Conservation (phyloP, 179 eudicot species). For the Gypsophila paniculata region DNA sequence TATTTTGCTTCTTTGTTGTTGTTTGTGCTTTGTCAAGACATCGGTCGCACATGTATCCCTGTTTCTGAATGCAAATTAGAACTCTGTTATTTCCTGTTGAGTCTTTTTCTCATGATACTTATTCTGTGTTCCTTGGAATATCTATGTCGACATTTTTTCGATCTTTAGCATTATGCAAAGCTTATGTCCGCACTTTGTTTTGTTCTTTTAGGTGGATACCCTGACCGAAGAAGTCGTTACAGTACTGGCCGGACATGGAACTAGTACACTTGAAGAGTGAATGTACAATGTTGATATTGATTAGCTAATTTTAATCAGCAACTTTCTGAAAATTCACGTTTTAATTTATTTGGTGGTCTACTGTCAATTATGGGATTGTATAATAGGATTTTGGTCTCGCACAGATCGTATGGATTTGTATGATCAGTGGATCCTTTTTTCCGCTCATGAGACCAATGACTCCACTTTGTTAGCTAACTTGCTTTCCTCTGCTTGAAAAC, state of each 20-base stretch:
- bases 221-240: slow-evolving; percentile 48
- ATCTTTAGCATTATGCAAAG: background rate
- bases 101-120: background rate
- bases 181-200: background rate
- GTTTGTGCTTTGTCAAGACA: background rate
- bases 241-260: slow-evolving; percentile 44
- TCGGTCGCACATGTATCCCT: background rate
- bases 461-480: background rate
- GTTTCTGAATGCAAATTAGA: background rate
- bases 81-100: background rate
- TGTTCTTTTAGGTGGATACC: slow-evolving; percentile 34
- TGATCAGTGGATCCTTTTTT: background rate
- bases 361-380: slow-evolving; percentile 17
- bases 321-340: background rate
- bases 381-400: slow-evolving; percentile 12
- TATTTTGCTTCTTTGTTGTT: background rate
- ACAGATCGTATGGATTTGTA: background rate
- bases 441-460: background rate
- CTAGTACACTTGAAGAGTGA: slow-evolving; percentile 19
- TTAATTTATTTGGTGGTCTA: background rate
- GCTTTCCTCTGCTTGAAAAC: background rate
- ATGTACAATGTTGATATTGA: too few relatives aligned
- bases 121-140: background rate
- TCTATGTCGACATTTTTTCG: background rate
- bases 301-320: background rate